Percentiles rank a stretch among this genome's conserved stretches.
Evolutionary conservation across 352 stramenopile genomes (phyloP).

Genomic region (Proteromonas lacertae): DNA sequence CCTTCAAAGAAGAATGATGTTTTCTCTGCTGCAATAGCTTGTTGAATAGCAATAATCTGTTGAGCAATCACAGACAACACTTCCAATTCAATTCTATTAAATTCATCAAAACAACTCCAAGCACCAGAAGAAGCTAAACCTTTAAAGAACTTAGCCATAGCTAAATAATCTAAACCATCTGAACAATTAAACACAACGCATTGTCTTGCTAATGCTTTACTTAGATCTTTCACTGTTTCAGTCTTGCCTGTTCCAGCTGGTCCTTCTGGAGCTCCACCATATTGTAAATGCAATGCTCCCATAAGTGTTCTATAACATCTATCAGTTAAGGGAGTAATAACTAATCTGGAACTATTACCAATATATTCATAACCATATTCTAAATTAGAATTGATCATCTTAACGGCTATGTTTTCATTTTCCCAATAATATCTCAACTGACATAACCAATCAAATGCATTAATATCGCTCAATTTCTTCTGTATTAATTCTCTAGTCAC

Average conservation of each 20-base stretch:
- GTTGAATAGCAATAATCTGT: conserved; percentile 54
- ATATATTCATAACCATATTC: conserved; percentile 66
- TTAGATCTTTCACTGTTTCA: no score
- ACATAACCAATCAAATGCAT: conserved; percentile 61
- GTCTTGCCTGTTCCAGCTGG: no score
- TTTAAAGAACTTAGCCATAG: conserved; percentile 76
- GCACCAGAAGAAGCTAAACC: no score
- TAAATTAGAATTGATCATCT: conserved; percentile 65
- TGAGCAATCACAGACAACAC: conserved; percentile 44
- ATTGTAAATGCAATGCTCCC: conserved; percentile 59
- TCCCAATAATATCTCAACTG: conserved; percentile 65
- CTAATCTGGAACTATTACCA: conserved; percentile 51
- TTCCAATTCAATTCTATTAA: no score
- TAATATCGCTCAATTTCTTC: conserved; percentile 21
- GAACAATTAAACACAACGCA: conserved; percentile 73
- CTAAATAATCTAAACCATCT: conserved; percentile 59
- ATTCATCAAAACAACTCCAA: no score
- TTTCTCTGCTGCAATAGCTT: conserved; percentile 12
- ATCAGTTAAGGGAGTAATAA: conserved; percentile 72
- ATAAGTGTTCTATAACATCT: conserved; percentile 73
- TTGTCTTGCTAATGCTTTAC: conserved; percentile 59
- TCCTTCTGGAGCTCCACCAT: conserved; percentile 50
- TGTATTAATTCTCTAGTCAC: conserved; percentile 10
- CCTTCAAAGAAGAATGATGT: conserved; percentile 25
- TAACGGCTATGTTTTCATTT: conserved; percentile 18